phyloP scores from a whole-genome alignment of 257 asterid species.

The Ophiorrhiza pumila region DNA sequence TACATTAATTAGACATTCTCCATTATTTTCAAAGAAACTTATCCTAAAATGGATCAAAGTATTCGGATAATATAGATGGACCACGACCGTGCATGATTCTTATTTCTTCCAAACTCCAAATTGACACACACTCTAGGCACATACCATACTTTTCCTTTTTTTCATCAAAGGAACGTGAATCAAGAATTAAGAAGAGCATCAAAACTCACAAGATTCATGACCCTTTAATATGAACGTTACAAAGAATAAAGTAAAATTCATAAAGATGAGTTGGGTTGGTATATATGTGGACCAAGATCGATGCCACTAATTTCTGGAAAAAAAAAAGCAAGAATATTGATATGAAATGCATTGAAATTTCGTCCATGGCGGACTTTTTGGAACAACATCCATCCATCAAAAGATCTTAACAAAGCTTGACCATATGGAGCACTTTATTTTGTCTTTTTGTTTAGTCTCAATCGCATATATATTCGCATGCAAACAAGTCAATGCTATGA shows the following conservation, averaged over 20 bases:
- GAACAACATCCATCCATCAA: background rate
- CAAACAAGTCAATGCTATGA: conserved; percentile 15
- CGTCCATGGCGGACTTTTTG: conserved; percentile 13
- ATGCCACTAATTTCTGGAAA: conserved; percentile 5
- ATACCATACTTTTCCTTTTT: background rate
- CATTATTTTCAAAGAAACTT: background rate
- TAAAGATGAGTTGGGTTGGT: background rate
- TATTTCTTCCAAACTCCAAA: background rate
- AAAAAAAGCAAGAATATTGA: too few species aligned
- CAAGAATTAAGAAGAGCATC: background rate
- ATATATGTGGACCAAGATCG: background rate
- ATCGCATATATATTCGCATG: conserved; percentile 11
- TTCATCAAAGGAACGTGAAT: background rate
- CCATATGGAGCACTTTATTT: background rate
- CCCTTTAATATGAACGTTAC: background rate
- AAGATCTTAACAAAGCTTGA: background rate
- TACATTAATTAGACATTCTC: too few species aligned
- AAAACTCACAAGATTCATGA: background rate
- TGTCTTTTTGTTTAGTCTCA: conserved; percentile 6
- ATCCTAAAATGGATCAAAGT: background rate
- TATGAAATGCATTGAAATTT: conserved; percentile 13
- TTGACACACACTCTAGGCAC: background rate
- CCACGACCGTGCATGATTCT: too few species aligned
- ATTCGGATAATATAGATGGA: background rate
- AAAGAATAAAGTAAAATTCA: conserved; percentile 16